These are phyloP conservation scores for Purpureocillium takamizusanense DNA, from an alignment of 2,329 filamentous ascomycete genomes.

Conservation along the genomic window DNA sequence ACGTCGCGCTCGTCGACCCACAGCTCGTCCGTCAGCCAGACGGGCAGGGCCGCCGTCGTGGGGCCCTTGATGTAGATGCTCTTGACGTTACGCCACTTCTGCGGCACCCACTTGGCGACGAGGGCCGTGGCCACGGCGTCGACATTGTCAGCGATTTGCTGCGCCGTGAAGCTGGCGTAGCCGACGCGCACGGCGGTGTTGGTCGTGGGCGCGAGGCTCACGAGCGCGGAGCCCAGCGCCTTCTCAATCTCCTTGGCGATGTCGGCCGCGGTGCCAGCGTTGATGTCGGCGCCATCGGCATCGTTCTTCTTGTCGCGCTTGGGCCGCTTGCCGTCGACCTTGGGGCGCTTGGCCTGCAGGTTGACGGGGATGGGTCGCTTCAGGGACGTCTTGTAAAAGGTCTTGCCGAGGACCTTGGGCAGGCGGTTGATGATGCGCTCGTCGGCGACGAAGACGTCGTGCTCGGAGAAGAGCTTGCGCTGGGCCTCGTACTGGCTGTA, in stretches of 20 bases:
- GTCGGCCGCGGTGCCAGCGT: slow-evolving; percentile 48
- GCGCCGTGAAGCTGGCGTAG: slow-evolving; percentile 61
- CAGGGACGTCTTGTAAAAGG: slow-evolving; percentile 73
- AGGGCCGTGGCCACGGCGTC: slow-evolving; percentile 60
- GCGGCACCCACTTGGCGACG: slow-evolving; percentile 71
- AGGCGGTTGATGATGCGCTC: slow-evolving; percentile 71
- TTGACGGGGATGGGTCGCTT: slow-evolving; percentile 84
- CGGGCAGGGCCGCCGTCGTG: slow-evolving; percentile 79
- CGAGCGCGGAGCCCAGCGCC: slow-evolving; percentile 66
- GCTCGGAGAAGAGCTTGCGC: slow-evolving; percentile 73
- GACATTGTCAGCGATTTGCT: slow-evolving; percentile 75
- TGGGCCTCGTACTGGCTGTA: slow-evolving; percentile 84
- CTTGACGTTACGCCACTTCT: slow-evolving; percentile 81
- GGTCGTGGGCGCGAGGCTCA: slow-evolving; percentile 69
- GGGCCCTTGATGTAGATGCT: slow-evolving; percentile 85
- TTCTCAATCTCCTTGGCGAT: slow-evolving; percentile 76
- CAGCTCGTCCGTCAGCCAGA: slow-evolving; percentile 88
- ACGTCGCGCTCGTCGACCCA: slow-evolving; percentile 73
- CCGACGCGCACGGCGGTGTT: slow-evolving; percentile 78
- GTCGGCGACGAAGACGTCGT: slow-evolving; percentile 91
- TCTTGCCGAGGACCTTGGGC: slow-evolving; percentile 75
- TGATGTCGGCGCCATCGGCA: slow-evolving; percentile 13
- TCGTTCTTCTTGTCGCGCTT: slow-evolving; percentile 46
- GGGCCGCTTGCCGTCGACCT: slow-evolving; percentile 48
- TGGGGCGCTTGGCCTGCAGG: slow-evolving; percentile 54